Evolutionary conservation across 495 filamentous ascomycete genomes (phyloP), one percentile per base, ranked within the genome.

Genomic region (Zalerion maritima): DNA sequence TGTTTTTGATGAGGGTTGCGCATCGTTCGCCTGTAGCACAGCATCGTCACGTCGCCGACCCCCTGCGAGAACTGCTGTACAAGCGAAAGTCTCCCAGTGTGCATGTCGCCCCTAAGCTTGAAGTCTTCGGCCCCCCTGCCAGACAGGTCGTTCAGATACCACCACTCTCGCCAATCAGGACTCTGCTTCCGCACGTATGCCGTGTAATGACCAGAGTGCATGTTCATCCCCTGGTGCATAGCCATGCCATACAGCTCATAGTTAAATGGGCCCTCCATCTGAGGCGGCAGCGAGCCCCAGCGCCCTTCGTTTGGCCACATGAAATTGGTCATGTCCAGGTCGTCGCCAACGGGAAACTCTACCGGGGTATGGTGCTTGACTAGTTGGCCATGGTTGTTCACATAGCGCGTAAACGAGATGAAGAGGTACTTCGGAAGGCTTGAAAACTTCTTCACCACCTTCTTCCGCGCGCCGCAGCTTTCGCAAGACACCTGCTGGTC

Each of bases 201-300:
- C 27, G 43, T 50, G 40, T 67, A 70, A 29, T 70, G 65, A 1
- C 65, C 65, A 8, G 36, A 26, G 7, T 36, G 38, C 10, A 50
- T 32, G 0, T 10, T 29, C 0, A 20, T 7, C 8, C 54, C 52
- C 20, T 32, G 24, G 24, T 65, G 60, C 23, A 49, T 27, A 19
- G 49, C 50, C n/a, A 66, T 54, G 19, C 52, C 60, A 41, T 58
- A 65, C 24, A 55, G 53, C 14, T 63, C 51, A 36, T 67, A 70
- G 1, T 27, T 11, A 29, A 57, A 46, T 9, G 37, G 30, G 2
- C 38, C 37, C 9, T 30, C 47, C 5, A 14, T 39, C 16, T 32
- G 31, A 13, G 9, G 22, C 7, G n/a, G n/a, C n/a, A n/a, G n/a
- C n/a, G n/a, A n/a, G n/a, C n/a, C n/a, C n/a, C n/a, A n/a, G n/a